A percentile compares a stretch with the other conserved stretches of the same genome.
phyloP scores from a whole-genome alignment of 2,329 filamentous ascomycete species.

The Pestalotiopsis sp. region DNA sequence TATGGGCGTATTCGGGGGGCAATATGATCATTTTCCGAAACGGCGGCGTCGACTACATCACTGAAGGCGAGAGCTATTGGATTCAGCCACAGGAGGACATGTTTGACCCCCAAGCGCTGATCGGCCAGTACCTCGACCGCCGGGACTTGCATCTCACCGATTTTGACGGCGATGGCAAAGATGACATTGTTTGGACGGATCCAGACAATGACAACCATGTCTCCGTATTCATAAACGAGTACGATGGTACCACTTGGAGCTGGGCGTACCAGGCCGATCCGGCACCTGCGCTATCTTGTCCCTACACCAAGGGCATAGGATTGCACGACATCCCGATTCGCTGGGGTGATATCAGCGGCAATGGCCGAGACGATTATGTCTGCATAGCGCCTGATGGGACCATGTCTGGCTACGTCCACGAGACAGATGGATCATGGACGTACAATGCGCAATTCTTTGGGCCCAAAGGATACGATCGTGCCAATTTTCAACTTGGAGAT shows the following conservation, averaged over 20 bases:
- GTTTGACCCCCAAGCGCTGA: constrained; percentile 5
- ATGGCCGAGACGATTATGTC: constrained; percentile 31
- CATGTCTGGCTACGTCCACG: constrained; percentile 25
- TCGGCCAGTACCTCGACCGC: constrained; percentile 21
- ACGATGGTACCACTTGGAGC: constrained; percentile 13
- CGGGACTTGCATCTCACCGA: constrained; percentile 35
- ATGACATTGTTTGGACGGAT: constrained; percentile 34
- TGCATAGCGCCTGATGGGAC: constrained; percentile 31
- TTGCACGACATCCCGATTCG: constrained; percentile 28
- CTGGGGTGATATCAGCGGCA: constrained; percentile 34
- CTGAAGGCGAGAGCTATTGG: constrained; percentile 16
- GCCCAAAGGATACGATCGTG: constrained; percentile 31
- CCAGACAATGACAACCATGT: constrained; percentile 24
- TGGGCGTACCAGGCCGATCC: constrained; percentile 13
- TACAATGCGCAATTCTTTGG: constrained; percentile 30
- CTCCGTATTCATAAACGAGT: constrained; percentile 27
- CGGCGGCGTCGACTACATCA: constrained; percentile 4
- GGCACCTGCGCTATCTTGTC: constrained; percentile 16
- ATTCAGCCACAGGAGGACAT: background rate
- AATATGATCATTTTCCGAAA: constrained; percentile 18
- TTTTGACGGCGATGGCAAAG: constrained; percentile 38
- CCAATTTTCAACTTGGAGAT: constrained; percentile 38
- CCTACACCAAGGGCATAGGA: constrained; percentile 24
- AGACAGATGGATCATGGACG: constrained; percentile 16
- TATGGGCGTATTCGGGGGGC: constrained; percentile 21